phyloP scores from a whole-genome alignment of 1,284 basidiomycete species.

The Tetrapyrgos nigripes region DNA sequence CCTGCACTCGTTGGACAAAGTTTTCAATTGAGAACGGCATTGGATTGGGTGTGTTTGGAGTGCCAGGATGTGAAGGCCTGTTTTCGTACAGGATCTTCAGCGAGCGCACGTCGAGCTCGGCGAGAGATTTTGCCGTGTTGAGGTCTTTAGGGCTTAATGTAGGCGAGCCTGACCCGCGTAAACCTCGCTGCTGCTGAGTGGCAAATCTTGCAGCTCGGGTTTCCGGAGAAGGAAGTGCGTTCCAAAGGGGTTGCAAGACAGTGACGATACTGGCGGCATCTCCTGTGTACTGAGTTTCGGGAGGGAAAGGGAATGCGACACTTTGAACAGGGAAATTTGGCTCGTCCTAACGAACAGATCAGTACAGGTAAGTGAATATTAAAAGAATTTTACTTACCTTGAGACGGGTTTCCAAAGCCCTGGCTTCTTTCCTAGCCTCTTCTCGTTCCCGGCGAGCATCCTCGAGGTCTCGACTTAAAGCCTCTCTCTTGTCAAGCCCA shows the following conservation, averaged over 20 bases:
- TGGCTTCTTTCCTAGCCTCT: constrained; percentile 51
- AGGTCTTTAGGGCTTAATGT: constrained; percentile 34
- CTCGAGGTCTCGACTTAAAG: constrained; percentile 60
- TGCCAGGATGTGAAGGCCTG: constrained; percentile 41
- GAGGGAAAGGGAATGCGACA: constrained; percentile 19
- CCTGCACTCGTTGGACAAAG: constrained; percentile 78
- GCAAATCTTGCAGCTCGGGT: constrained; percentile 73
- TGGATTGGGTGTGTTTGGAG: constrained; percentile 27
- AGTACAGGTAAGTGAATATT: not conserved
- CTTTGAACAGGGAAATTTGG: constrained; percentile 14
- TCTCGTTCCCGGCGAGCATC: constrained; percentile 62
- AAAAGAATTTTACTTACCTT: constrained; percentile 43
- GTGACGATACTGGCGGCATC: constrained; percentile 67
- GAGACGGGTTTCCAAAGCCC: constrained; percentile 48
- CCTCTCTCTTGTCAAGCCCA: constrained; percentile 54
- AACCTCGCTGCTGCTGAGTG: constrained; percentile 43
- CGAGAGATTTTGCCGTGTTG: constrained; percentile 58
- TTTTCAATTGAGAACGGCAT: constrained; percentile 70
- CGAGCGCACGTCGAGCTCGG: constrained; percentile 80
- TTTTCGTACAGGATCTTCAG: constrained; percentile 76
- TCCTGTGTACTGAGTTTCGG: constrained; percentile 49
- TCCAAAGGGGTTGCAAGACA: constrained; percentile 79
- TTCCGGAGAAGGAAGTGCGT: constrained; percentile 79
- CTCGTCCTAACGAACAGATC: constrained; percentile 4
- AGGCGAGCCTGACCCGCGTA: constrained; percentile 45